Evolutionary conservation across 1,284 basidiomycete genomes (phyloP).

Genomic region (Fomitiporia mediterranea): DNA sequence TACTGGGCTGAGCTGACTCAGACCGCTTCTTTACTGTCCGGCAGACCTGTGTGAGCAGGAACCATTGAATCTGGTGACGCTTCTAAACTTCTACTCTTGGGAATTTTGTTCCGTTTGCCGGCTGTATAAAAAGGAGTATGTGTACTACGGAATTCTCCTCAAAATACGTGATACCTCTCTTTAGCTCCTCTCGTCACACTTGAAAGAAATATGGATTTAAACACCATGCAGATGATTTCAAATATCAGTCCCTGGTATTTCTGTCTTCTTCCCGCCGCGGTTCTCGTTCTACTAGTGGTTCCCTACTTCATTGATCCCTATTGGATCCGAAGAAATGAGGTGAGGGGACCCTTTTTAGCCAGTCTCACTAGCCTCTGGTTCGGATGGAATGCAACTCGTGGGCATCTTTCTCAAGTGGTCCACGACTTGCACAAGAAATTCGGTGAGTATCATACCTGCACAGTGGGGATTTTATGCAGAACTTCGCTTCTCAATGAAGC

Average conservation of each 20-base stretch:
- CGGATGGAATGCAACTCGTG: conserved; percentile 55
- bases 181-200: too few species aligned
- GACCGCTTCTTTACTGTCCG: too few species aligned
- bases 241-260: background rate
- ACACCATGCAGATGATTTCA: too few species aligned
- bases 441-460: conserved; percentile 41
- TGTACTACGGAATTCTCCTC: too few species aligned
- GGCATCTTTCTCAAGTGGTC: conserved; percentile 73
- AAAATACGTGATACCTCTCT: too few species aligned
- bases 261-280: background rate
- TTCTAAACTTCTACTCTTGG: too few species aligned
- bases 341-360: conserved; percentile 76
- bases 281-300: conserved; percentile 44
- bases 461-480: background rate
- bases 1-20: too few species aligned
- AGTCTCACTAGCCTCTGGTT: conserved; percentile 79
- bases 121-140: too few species aligned
- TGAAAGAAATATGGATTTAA: too few species aligned
- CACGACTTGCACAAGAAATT: conserved; percentile 75
- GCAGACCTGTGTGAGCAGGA: too few species aligned
- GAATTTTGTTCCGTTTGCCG: too few species aligned
- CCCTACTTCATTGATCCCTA: conserved; percentile 58
- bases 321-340: conserved; percentile 42
- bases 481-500: background rate
- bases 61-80: too few species aligned